A percentile compares a stretch with the other conserved stretches of the same genome.
Conservation (phyloP, 2,329 filamentous ascomycete species). For the Cordyceps militaris region DNA sequence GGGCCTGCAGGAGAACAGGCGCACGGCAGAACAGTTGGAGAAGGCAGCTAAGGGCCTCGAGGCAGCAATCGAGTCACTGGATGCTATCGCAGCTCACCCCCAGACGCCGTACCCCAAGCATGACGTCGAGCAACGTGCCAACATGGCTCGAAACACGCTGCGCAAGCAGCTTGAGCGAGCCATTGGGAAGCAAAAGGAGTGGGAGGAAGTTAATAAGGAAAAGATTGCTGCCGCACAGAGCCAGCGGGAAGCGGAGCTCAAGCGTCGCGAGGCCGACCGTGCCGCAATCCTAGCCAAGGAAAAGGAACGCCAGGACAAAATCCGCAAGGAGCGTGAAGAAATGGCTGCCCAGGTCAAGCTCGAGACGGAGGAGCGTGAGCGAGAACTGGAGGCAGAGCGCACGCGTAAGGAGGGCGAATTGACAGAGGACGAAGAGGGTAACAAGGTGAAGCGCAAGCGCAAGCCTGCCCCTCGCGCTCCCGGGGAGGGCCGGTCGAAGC, state of each 20-base stretch:
- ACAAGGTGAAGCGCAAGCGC: slow-evolving; percentile 73
- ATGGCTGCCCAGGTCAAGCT: slow-evolving; percentile 71
- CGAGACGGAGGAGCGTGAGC: slow-evolving; percentile 65
- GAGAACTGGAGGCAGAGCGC: slow-evolving; percentile 46
- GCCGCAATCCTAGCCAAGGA: slow-evolving; percentile 61
- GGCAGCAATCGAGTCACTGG: slow-evolving; percentile 68
- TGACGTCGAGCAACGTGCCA: slow-evolving; percentile 89
- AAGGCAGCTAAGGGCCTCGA: slow-evolving; percentile 75
- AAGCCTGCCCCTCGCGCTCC: slow-evolving; percentile 36
- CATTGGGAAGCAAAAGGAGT: slow-evolving; percentile 77
- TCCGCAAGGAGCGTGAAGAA: slow-evolving; percentile 76
- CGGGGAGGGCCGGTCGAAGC: slow-evolving; percentile 37
- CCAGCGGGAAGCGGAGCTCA: slow-evolving; percentile 72
- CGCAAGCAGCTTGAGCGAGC: slow-evolving; percentile 84
- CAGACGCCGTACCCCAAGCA: slow-evolving; percentile 80
- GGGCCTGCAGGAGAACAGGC: slow-evolving; percentile 64
- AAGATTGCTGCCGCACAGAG: slow-evolving; percentile 77
- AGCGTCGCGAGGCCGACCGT: slow-evolving; percentile 69
- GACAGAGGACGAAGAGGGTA: slow-evolving; percentile 74
- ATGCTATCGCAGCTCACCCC: slow-evolving; percentile 55
- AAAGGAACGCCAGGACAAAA: slow-evolving; percentile 67
- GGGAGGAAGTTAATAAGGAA: slow-evolving; percentile 86
- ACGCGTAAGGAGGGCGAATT: slow-evolving; percentile 61
- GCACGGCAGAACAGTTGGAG: slow-evolving; percentile 73
- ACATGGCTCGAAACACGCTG: slow-evolving; percentile 95